These are phyloP conservation scores for Rachicladosporium sp. DNA, from an alignment of 2,329 filamentous ascomycete species.

Conservation along the genomic window DNA sequence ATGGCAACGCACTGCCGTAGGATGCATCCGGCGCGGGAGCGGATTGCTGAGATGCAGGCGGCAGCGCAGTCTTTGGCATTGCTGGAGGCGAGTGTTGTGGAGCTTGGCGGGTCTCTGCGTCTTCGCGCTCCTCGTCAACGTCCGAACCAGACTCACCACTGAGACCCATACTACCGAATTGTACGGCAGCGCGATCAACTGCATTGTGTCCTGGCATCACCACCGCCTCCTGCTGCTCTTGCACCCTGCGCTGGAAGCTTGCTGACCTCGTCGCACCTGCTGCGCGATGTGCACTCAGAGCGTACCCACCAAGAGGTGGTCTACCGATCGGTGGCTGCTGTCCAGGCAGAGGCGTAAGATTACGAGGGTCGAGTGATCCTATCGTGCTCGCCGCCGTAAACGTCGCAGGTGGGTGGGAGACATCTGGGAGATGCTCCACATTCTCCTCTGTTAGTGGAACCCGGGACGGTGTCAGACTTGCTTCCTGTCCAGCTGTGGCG, in stretches of 20 bases:
- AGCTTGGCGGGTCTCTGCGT: conserved; percentile 88
- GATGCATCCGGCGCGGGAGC: conserved; percentile 5
- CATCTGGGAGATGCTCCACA: conserved; percentile 78
- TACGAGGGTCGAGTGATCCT: conserved; percentile 69
- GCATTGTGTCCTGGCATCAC: conserved; percentile 97
- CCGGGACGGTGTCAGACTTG: conserved; percentile 51
- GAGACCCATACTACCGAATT: conserved; percentile 91
- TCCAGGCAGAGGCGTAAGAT: conserved; percentile 47
- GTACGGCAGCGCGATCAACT: conserved; percentile 81
- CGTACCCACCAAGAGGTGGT: conserved; percentile 58
- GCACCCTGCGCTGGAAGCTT: conserved; percentile 71
- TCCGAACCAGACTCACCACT: conserved; percentile 65
- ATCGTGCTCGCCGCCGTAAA: conserved; percentile 83
- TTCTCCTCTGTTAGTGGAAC: conserved; percentile 84
- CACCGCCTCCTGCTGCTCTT: conserved; percentile 94
- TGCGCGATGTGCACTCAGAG: conserved; percentile 71
- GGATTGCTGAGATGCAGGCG: conserved; percentile 49
- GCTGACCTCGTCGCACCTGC: conserved; percentile 55
- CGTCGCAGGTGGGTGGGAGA: conserved; percentile 62
- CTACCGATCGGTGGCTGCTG: conserved; percentile 50
- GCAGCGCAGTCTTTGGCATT: conserved; percentile 73
- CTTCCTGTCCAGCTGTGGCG: conserved; percentile 4
- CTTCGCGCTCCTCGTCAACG: conserved; percentile 87
- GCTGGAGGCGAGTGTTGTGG: conserved; percentile 84
- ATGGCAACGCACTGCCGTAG: conserved; percentile 18